A percentile compares a stretch with the other conserved stretches of the same genome.
These are phyloP conservation scores for Tilletia horrida DNA, from an alignment of 1,284 basidiomycete species.

Conservation along the genomic window DNA sequence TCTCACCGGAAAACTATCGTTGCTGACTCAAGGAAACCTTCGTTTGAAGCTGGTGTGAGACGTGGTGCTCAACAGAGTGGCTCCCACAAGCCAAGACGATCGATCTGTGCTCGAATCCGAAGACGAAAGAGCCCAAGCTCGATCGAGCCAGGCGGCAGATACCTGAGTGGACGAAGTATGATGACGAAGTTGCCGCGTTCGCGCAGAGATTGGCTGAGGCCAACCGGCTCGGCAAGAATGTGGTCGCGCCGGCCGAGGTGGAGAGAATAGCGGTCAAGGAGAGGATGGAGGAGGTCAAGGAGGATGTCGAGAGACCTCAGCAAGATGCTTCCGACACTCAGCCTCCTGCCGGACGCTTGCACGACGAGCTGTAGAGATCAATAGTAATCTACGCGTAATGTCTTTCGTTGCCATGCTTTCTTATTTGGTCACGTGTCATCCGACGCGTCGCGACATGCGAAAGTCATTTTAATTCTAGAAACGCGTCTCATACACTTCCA, in stretches of 20 bases:
- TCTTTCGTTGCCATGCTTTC: neutral
- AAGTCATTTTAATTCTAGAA: neutral
- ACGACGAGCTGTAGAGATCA: conserved; percentile 1
- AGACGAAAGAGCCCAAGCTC: conserved; percentile 85
- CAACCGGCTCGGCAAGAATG: conserved; percentile 20
- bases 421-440: too few relatives aligned
- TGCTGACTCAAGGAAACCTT: neutral
- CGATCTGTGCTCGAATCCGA: conserved; percentile 56
- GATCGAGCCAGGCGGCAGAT: conserved; percentile 80
- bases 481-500: too few relatives aligned
- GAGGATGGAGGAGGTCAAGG: conserved; percentile 8
- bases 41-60: conserved; percentile 48
- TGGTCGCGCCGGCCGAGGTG: conserved; percentile 18
- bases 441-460: neutral
- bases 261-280: conserved; percentile 17
- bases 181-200: conserved; percentile 58
- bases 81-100: conserved; percentile 48
- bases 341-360: neutral
- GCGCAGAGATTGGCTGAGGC: conserved; percentile 42
- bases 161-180: conserved; percentile 94
- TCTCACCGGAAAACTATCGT: neutral
- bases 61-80: conserved; percentile 50
- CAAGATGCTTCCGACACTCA: neutral
- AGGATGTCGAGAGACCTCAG: neutral
- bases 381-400: neutral